Evolutionary conservation across 164 flowering plant species (phyloP).

Genomic region (Chimonanthus salicifolius): DNA sequence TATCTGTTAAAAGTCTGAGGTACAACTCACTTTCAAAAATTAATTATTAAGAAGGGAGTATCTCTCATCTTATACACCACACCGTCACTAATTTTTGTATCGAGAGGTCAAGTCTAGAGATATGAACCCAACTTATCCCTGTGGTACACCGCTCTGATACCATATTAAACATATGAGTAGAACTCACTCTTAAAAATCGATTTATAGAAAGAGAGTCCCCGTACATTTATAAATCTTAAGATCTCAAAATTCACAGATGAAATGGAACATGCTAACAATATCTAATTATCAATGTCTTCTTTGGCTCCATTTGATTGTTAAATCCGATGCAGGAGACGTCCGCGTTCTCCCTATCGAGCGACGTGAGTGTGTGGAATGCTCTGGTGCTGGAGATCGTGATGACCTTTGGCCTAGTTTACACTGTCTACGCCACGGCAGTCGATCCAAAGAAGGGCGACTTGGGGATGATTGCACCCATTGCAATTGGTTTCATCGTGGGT

Average conservation of each 20-base stretch:
- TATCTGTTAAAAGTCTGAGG: no score
- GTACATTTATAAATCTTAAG: no score
- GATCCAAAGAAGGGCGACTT: constrained; percentile 32
- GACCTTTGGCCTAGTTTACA: constrained; percentile 22
- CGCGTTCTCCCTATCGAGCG: constrained; percentile 29
- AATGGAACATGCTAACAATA: no score
- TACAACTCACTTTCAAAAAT: no score
- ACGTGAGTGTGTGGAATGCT: constrained; percentile 28
- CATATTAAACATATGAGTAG: background rate
- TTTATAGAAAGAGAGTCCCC: no score
- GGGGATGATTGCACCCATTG: constrained; percentile 38
- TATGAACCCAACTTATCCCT: background rate
- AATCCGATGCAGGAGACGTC: constrained; percentile 20
- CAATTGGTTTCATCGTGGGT: constrained; percentile 46
- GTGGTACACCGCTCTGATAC: background rate
- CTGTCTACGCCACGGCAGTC: constrained; percentile 19
- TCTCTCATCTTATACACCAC: no score
- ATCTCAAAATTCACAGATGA: no score
- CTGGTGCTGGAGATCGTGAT: constrained; percentile 34
- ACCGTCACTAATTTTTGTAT: no score
- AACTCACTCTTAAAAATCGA: no score
- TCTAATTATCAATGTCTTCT: background rate
- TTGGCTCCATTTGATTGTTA: background rate
- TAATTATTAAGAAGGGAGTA: no score
- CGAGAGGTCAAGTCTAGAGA: no score